phyloP scores from a whole-genome alignment of 2,329 filamentous ascomycete species.

The Clonostachys chloroleuca region DNA sequence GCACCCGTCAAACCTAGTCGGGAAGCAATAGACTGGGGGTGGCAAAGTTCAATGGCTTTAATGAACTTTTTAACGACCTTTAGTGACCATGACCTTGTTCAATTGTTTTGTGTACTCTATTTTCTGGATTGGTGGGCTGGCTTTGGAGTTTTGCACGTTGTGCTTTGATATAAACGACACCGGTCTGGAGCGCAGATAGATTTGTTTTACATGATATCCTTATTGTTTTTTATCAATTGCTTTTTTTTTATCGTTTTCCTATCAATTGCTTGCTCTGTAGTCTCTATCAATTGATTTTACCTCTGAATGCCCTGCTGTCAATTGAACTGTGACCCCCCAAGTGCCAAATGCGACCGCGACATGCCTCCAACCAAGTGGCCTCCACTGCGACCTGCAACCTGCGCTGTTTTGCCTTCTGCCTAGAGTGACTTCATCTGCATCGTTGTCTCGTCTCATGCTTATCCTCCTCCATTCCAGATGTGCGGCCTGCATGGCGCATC shows the following conservation, averaged over 20 bases:
- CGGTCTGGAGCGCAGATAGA: not conserved
- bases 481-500: too few relatives aligned
- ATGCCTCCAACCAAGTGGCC: constrained; percentile 16
- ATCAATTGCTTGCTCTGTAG: not conserved
- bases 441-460: too few relatives aligned
- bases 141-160: not conserved
- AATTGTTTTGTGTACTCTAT: not conserved
- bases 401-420: not conserved
- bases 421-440: too few relatives aligned
- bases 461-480: too few relatives aligned
- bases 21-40: not conserved
- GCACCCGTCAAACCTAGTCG: too few relatives aligned
- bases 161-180: too few relatives aligned
- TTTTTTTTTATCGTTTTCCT: not conserved
- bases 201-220: not conserved
- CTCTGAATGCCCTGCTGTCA: too few relatives aligned
- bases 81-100: not conserved
- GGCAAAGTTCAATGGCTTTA: not conserved
- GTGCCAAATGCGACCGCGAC: not conserved
- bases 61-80: not conserved
- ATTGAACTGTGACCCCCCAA: not conserved
- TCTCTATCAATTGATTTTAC: too few relatives aligned
- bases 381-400: constrained; percentile 13
- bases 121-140: not conserved
- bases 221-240: not conserved